Base-by-base conservation (phyloP, 2,329 filamentous ascomycete species). In the Phyllosticta ampelicida region DNA sequence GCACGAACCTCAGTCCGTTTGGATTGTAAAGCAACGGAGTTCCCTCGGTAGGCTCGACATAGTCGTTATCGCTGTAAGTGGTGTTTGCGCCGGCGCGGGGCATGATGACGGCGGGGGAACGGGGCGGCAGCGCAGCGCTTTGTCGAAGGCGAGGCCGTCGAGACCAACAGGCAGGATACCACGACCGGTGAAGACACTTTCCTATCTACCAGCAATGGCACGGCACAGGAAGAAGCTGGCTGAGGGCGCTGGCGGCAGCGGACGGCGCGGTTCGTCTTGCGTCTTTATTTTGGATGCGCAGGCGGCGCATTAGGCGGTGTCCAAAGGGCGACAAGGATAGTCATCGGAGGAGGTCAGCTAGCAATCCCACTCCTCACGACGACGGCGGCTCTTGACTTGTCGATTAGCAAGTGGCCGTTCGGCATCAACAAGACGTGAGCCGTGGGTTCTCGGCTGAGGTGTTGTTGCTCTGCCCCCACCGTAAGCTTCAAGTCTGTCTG, bases 21-120 rank as follows among this genome's bases (percentile, higher is more conserved):
- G 20, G 26, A 6, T 53, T 51, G 29, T 60, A 61, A 44, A 79
- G 71, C 58, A 79, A 68, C 52, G 77, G 76, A 60, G 76, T 77
- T 10, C 70, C 77, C 65, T 79, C 77, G 20, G 70, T 63, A n/a
- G 66, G 74, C 70, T 53, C 53, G 77, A n/a, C 36, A 44, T 75
- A 60, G 77, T 76, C 16, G 70, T 63, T 19, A 65, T 77, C 20
- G 70, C 63, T 26, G 64, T 44, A 44, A 16, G 36, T 44, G 36
- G 74, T 70, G 54, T 36, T 16, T n/a, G 36, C 18, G 9, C 29
- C 48, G 36, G 54, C 49, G 50, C 23, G 16, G 30, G 30, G 30
- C 48, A 54, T 36, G 50, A 54, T 60, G 54, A 53, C 50, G 36
- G 56, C 52, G 51, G 23, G 18, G 21, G n/a, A 8, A 5, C 21